A percentile compares a stretch with the other conserved stretches of the same genome.
Evolutionary conservation across 2,329 filamentous ascomycete species (phyloP).

Genomic region (Alternaria arbusti): DNA sequence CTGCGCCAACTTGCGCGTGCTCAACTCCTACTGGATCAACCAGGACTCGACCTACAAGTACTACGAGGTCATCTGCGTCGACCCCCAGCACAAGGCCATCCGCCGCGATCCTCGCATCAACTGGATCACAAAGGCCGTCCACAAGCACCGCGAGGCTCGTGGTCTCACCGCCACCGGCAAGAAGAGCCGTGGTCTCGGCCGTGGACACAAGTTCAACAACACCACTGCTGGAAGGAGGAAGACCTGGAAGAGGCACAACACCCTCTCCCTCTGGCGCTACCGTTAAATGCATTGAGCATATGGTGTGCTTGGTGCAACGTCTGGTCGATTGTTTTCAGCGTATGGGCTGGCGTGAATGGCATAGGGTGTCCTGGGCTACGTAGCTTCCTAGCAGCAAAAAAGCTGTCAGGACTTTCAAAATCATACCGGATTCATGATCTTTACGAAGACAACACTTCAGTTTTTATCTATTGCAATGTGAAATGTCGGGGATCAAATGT

Average conservation of each 20-base stretch:
- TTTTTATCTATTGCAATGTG: not conserved
- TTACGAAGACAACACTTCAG: slow-evolving; percentile 17
- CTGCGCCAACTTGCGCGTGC: slow-evolving; percentile 97
- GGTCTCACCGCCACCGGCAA: slow-evolving; percentile 98
- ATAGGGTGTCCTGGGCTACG: slow-evolving; percentile 42
- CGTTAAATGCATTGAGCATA: slow-evolving; percentile 64
- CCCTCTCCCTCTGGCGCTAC: slow-evolving; percentile 98
- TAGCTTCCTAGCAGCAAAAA: slow-evolving; percentile 35
- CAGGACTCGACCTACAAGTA: slow-evolving; percentile 99
- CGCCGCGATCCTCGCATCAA: slow-evolving; percentile 99
- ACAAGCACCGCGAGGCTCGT: slow-evolving; percentile 99
- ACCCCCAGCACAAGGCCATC: slow-evolving; percentile 99
- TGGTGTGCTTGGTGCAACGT: slow-evolving; percentile 38
- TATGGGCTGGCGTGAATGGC: slow-evolving; percentile 45
- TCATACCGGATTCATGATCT: slow-evolving; percentile 42
- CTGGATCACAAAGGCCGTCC: slow-evolving; percentile 99
- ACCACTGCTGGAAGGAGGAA: slow-evolving; percentile 96
- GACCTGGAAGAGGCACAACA: slow-evolving; percentile 99
- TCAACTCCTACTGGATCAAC: slow-evolving; percentile 99
- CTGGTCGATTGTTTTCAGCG: slow-evolving; percentile 40
- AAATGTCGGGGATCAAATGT: not conserved
- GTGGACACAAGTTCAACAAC: slow-evolving; percentile 99
- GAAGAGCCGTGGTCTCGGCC: slow-evolving; percentile 99
- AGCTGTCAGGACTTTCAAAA: slow-evolving; percentile 36
- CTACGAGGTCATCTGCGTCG: slow-evolving; percentile 99